Percentiles rank a stretch among this genome's conserved stretches.
These are phyloP conservation scores for Pseudogymnoascus sp. DNA, from an alignment of 2,329 filamentous ascomycete species.

Conservation along the genomic window DNA sequence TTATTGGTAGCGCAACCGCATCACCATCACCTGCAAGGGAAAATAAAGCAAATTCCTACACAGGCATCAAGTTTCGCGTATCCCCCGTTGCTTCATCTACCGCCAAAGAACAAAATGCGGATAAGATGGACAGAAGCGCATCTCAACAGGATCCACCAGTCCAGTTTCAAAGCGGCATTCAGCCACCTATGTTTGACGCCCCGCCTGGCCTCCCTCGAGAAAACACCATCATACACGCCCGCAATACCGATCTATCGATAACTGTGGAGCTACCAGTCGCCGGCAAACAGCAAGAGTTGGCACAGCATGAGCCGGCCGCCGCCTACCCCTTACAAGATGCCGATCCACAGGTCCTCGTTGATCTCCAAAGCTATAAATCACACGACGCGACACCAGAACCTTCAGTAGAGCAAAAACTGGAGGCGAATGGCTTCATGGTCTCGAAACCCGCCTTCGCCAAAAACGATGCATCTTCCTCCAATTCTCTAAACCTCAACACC, in stretches of 20 bases:
- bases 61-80: background rate
- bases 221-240: background rate
- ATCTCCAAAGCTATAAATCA: background rate
- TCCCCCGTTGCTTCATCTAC: background rate
- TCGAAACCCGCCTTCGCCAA: background rate
- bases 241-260: background rate
- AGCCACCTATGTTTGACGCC: background rate
- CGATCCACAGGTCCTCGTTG: background rate
- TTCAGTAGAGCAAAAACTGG: background rate
- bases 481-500: background rate
- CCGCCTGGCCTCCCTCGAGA: background rate
- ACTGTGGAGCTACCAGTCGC: background rate
- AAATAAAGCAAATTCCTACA: background rate
- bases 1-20: background rate
- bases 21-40: background rate
- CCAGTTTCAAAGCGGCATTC: background rate
- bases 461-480: background rate
- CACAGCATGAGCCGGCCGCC: background rate
- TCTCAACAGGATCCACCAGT: background rate
- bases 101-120: background rate
- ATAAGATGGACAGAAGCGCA: background rate
- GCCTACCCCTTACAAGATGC: background rate
- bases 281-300: background rate
- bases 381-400: background rate
- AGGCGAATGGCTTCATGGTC: background rate